A percentile compares a stretch with the other conserved stretches of the same genome.
Conservation (phyloP, 345 rosid genomes). For the Syzygium jambos region DNA sequence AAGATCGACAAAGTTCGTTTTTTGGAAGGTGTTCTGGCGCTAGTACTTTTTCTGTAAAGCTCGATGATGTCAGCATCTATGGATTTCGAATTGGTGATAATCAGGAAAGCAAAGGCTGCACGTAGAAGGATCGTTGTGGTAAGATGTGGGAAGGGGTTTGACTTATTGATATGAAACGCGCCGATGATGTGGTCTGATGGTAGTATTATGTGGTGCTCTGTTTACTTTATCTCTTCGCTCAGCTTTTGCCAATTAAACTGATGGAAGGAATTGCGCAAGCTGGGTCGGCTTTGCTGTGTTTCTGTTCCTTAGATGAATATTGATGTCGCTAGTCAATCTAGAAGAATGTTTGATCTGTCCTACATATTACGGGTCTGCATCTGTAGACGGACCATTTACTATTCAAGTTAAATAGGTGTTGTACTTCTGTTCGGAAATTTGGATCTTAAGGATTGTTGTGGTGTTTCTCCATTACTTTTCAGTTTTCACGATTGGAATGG, state of each 20-base stretch:
- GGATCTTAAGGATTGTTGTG: not conserved
- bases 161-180: not conserved
- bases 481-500: accelerated
- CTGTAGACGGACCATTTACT: no score
- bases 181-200: not conserved
- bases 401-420: no score
- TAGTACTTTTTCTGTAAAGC: not conserved
- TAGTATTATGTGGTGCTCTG: not conserved
- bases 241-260: not conserved
- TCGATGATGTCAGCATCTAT: no score
- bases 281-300: not conserved
- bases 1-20: accelerated
- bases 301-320: not conserved
- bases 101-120: not conserved
- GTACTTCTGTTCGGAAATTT: accelerated
- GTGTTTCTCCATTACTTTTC: accelerated
- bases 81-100: not conserved
- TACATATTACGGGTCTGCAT: no score
- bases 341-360: no score
- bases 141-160: no score
- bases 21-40: not conserved
- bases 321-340: no score
- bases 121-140: not conserved
- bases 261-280: not conserved
- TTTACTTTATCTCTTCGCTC: not conserved